Conservation (phyloP, 441 rosid species). For the Arabidopsis lyrata region DNA sequence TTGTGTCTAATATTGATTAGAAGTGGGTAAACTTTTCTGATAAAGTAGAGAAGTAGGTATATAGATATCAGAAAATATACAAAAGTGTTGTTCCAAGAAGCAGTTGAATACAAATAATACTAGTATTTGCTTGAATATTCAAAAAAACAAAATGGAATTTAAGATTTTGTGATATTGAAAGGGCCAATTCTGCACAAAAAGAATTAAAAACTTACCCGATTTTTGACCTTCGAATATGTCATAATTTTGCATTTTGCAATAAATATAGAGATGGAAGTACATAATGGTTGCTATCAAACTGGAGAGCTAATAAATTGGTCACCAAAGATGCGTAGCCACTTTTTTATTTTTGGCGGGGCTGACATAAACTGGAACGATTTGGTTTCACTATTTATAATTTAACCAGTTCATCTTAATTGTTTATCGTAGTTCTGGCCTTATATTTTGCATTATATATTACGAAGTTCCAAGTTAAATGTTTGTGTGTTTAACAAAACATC, state of each 20-base stretch:
- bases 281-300: neutral
- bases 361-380: no score
- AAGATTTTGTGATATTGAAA: conserved; percentile 19
- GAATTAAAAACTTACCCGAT: neutral
- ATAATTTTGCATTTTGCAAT: neutral
- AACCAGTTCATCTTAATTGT: neutral
- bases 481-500: neutral
- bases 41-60: neutral
- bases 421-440: neutral
- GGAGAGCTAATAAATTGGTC: conserved; percentile 12
- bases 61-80: neutral
- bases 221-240: neutral
- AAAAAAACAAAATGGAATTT: neutral
- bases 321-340: conserved; percentile 3
- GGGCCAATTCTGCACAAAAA: neutral
- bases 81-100: neutral
- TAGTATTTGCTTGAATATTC: neutral
- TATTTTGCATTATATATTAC: neutral
- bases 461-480: neutral
- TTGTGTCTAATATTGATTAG: neutral
- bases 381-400: neutral
- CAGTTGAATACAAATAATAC: neutral
- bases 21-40: neutral
- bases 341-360: neutral
- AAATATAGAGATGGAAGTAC: neutral